Conservation (phyloP, 306 rosid species). For the Quercus suber region DNA sequence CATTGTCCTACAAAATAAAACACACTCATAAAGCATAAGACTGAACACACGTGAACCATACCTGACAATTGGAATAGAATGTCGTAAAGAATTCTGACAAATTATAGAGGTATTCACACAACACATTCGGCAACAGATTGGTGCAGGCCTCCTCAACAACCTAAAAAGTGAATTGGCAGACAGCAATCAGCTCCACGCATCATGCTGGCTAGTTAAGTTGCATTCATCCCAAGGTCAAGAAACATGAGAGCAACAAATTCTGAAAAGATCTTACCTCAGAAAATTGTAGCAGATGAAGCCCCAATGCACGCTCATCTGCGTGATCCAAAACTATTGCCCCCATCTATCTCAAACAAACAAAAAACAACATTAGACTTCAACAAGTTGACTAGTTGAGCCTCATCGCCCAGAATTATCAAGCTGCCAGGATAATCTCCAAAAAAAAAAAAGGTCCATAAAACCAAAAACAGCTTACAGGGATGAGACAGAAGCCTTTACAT, state of each 20-base stretch:
- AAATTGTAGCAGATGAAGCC: slow-evolving; percentile 82
- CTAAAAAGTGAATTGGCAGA: slow-evolving; percentile 36
- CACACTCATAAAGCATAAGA: neutral
- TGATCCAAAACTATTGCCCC: slow-evolving; percentile 68
- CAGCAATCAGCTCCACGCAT: neutral
- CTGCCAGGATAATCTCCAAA: neutral
- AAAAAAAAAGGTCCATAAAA: neutral
- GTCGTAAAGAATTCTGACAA: slow-evolving; percentile 75
- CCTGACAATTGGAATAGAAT: slow-evolving; percentile 90
- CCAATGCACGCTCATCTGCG: slow-evolving; percentile 75
- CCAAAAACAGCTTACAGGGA: neutral
- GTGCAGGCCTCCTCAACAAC: slow-evolving; percentile 89
- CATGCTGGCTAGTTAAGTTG: neutral
- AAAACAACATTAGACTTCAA: slow-evolving; percentile 7
- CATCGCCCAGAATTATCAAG: neutral
- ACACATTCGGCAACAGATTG: slow-evolving; percentile 72
- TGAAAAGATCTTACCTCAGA: slow-evolving; percentile 63
- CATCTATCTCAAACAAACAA: slow-evolving; percentile 37
- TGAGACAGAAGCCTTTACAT: neutral
- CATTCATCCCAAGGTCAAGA: neutral
- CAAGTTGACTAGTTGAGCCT: slow-evolving; percentile 2
- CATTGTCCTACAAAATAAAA: neutral
- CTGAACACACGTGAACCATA: slow-evolving; percentile 22
- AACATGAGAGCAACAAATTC: slow-evolving; percentile 17
- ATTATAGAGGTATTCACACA: slow-evolving; percentile 89